Base-by-base conservation (phyloP, 805 yeast species). In the Candida cerambycidarum region DNA sequence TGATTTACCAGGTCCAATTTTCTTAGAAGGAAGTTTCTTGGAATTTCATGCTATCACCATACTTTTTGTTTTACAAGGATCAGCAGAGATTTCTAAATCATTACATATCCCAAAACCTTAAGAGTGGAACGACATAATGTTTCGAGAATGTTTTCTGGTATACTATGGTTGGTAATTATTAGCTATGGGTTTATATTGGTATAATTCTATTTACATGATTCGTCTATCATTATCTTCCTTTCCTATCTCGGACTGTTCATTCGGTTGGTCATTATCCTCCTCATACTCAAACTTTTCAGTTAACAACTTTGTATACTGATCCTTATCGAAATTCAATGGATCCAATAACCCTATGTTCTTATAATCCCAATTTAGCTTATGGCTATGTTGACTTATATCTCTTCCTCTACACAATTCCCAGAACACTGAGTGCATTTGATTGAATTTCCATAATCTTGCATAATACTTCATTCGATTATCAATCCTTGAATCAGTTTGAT, bases 61-160 rank as follows among this genome's bases (percentile, higher is more conserved):
- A 4, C 62, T 81, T 4, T 93, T 88, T 61, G 70, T 81, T 46
- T 35, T 85, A 12, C 93, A 88, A 49, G 99, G 99, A 7, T 85
- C 92, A 62, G 84, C 86, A 42, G 89, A 90, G 82, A 87, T 93
- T 47, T 83, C 95, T 45, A 93, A 93, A 72, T 83, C 92, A 45
- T 74, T 93, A 50, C 87, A 85, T 56, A 86, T 93, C 53, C 97
- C 97, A 50, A 93, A 93, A 63, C 87, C 92, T 17, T 36, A 36
- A 27, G 8, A 21, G 8, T 21, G 8, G 5, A 5, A 21, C 8
- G 23, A 21, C n/a, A n/a, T 21, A 21, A 21, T 21, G 23, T 21
- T 21, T n/a, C n/a, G n/a, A n/a, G n/a, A n/a, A n/a, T n/a, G n/a
- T n/a, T n/a, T n/a, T n/a, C n/a, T n/a, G n/a, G n/a, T n/a, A n/a